These are phyloP conservation scores for Phyllosticta capitalensis DNA, from an alignment of 2,329 filamentous ascomycete species.

Conservation along the genomic window DNA sequence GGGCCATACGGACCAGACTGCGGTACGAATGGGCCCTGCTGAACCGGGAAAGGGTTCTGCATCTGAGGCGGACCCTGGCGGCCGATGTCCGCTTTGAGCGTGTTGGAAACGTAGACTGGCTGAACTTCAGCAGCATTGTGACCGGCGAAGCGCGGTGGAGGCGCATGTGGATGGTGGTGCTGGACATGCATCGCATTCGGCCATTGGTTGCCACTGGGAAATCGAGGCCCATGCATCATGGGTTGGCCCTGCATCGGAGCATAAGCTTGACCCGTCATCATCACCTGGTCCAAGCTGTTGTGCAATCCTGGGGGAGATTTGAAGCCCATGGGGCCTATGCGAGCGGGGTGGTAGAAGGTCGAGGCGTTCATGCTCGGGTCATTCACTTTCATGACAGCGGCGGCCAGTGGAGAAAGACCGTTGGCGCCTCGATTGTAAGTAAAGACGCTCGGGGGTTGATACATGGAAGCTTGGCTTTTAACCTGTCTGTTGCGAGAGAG, in stretches of 20 bases:
- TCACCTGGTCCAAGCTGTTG: neutral
- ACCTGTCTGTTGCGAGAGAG: neutral
- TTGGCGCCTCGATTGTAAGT: neutral
- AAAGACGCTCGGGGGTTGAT: neutral
- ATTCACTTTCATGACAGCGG: neutral
- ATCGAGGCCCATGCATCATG: neutral
- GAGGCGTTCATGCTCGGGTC: neutral
- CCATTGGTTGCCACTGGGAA: neutral
- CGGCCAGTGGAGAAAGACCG: neutral
- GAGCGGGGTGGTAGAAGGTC: neutral
- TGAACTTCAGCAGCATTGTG: neutral
- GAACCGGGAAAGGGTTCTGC: neutral
- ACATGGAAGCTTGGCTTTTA: neutral
- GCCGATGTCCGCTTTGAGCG: neutral
- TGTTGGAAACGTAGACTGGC: neutral
- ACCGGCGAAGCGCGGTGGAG: neutral
- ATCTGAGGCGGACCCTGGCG: conserved; percentile 1
- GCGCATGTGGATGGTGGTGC: neutral
- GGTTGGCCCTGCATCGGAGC: neutral
- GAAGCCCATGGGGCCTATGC: neutral
- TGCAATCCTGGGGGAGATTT: neutral
- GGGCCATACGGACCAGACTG: neutral
- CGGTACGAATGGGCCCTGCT: neutral
- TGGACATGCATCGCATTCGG: neutral
- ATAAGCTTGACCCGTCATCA: neutral